Percentiles rank a stretch among this genome's conserved stretches.
Conservation (phyloP, 2,329 filamentous ascomycete genomes). For the Arthroderma uncinatum region DNA sequence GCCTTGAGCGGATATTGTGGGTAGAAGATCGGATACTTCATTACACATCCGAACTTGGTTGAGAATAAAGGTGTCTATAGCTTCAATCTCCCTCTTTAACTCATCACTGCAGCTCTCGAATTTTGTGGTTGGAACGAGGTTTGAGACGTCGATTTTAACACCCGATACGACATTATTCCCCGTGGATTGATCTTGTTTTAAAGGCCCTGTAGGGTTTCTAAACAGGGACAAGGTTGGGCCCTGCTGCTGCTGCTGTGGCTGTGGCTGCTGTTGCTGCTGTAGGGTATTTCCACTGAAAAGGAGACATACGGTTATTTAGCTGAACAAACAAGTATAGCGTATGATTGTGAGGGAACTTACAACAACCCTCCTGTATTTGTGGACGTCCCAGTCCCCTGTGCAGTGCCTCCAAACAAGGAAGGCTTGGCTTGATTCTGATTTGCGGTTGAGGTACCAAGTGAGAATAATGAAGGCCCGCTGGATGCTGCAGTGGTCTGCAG, state of each 20-base stretch:
- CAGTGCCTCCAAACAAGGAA: constrained; percentile 26
- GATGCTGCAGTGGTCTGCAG: constrained; percentile 4
- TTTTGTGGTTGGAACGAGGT: constrained; percentile 74
- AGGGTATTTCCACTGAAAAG: constrained; percentile 8
- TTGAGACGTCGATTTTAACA: constrained; percentile 66
- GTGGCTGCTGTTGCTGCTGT: constrained; percentile 29
- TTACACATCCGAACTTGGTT: constrained; percentile 63
- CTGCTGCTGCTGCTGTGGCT: constrained; percentile 44
- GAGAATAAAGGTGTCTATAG: constrained; percentile 69
- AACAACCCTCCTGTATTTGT: constrained; percentile 25
- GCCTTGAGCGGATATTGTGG: constrained; percentile 52
- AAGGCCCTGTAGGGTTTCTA: constrained; percentile 24
- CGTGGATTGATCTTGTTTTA: constrained; percentile 26
- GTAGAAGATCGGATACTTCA: constrained; percentile 61
- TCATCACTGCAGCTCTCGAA: constrained; percentile 82
- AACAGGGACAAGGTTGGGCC: constrained; percentile 35
- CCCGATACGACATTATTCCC: constrained; percentile 45
- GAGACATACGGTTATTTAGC: background rate
- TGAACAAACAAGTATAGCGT: background rate
- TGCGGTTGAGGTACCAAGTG: background rate
- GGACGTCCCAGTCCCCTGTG: constrained; percentile 15
- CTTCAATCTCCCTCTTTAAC: constrained; percentile 65
- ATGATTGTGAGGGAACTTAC: constrained; percentile 20
- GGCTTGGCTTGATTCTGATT: background rate
- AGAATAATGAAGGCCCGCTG: background rate